Base-by-base conservation (phyloP, 305 asterid species). In the Fraxinus platypoda region DNA sequence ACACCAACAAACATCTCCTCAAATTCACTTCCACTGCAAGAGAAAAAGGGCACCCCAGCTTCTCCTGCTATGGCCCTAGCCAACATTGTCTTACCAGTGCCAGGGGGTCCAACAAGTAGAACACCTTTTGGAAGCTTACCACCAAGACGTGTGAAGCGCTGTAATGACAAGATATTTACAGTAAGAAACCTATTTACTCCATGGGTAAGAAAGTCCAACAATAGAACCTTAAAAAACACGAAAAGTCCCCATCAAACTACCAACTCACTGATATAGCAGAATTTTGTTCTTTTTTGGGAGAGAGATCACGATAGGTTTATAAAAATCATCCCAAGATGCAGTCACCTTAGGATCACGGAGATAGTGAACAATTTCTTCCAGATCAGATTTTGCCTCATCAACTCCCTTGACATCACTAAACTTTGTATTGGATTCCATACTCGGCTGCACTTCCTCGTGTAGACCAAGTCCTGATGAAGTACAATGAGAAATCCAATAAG, bases 1-100 rank as follows among this genome's bases (percentile, higher is more conserved):
- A 94, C 97, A 75, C 98, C 98, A 77, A 94, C 98, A 91, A 93
- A 93, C 98, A 93, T 93, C 85, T 94, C 97, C 83, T 94, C 98
- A 82, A 94, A 93, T 83, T 94, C 97, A 88, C 98, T 94, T 62
- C 97, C 98, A 78, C 97, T 94, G 90, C 97, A 93, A 21, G 95
- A 94, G 85, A 92, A 94, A 81, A 94, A 94, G 4, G 98, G 98
- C 77, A 94, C 98, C 11, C 97, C 92, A 57, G 98, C 98, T 90
- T 94, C 98, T 80, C 98, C 97, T 21, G 98, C 97, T 83, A 94
- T 93, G 54, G 98, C 98, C 84, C 97, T 90, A 83, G 98, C 98
- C 85, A 94, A 81, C 99, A 96, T 96, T 30, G 98, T 96, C 92
- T 96, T 96, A 64, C 99, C 99, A 19, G 98, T 96, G 59, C 98